Evolutionary conservation across 179 eudicot species (phyloP).

Genomic region (Heliamphora pulchella): DNA sequence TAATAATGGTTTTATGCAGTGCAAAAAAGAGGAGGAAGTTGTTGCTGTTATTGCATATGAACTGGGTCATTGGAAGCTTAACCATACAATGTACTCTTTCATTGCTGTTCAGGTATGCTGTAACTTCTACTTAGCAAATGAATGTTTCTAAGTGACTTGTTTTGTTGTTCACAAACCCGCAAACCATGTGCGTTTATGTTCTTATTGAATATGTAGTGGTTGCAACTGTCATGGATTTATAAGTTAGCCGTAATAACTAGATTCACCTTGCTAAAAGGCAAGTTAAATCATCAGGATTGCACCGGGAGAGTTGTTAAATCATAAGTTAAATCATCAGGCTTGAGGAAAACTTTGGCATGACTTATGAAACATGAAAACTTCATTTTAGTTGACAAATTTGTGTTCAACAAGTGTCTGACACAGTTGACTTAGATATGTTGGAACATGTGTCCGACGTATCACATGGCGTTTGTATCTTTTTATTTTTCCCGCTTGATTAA

Average conservation of each 20-base stretch:
- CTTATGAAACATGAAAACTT: too few relatives aligned
- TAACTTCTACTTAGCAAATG: background rate
- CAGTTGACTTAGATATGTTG: too few relatives aligned
- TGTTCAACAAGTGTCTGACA: too few relatives aligned
- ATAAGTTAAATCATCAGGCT: too few relatives aligned
- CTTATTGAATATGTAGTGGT: background rate
- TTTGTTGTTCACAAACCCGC: background rate
- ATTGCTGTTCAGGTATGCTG: slow-evolving; percentile 80
- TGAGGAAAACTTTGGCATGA: too few relatives aligned
- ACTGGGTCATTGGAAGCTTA: slow-evolving; percentile 98
- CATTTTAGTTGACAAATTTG: too few relatives aligned
- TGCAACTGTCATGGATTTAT: background rate
- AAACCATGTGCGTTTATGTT: background rate
- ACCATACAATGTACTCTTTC: slow-evolving; percentile 89
- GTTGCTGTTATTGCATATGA: slow-evolving; percentile 99
- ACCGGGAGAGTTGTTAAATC: background rate
- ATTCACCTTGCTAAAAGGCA: background rate
- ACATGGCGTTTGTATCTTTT: too few relatives aligned
- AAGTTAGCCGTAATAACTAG: background rate
- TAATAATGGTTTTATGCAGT: slow-evolving; percentile 39
- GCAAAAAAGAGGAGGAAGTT: slow-evolving; percentile 82
- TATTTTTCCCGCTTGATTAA: too few relatives aligned
- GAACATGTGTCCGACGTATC: too few relatives aligned
- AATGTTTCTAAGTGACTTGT: background rate
- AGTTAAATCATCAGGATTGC: background rate